Percentiles rank a stretch among this genome's conserved stretches.
phyloP scores from a whole-genome alignment of 306 rosid species.

The Sechiopsis laciniata region DNA sequence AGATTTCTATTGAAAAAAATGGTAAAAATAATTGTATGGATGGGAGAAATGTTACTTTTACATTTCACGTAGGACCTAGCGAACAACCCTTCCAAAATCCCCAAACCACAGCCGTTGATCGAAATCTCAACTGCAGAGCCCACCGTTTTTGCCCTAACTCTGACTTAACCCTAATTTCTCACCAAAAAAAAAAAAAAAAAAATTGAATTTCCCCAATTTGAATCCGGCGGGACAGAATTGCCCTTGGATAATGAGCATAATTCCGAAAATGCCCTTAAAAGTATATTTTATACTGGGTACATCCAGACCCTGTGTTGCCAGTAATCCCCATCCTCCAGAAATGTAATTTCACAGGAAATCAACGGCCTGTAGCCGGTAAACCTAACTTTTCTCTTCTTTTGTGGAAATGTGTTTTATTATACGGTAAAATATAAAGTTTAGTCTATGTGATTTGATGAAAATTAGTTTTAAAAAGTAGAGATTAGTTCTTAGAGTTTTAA shows the following conservation, averaged over 20 bases:
- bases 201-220: not conserved
- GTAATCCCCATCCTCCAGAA: not conserved
- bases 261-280: not conserved
- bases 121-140: not conserved
- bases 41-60: not conserved
- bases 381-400: conserved; percentile 25
- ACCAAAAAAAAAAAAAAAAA: not conserved
- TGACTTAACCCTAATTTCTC: conserved; percentile 14
- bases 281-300: not conserved
- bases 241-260: not conserved
- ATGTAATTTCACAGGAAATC: not conserved
- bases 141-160: conserved; percentile 11
- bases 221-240: not conserved
- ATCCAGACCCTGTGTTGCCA: not conserved
- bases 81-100: not conserved
- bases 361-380: conserved; percentile 55
- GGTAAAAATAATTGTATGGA: not conserved
- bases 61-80: not conserved
- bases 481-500: too few species aligned
- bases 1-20: not conserved
- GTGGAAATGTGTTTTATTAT: conserved; percentile 9
- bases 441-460: too few species aligned
- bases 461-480: too few species aligned
- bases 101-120: conserved; percentile 7
- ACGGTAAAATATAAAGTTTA: too few species aligned